Evolutionary conservation across 1,284 basidiomycete species (phyloP), one percentile per base, ranked within the genome.

Genomic region (Neonothopanus nambi): DNA sequence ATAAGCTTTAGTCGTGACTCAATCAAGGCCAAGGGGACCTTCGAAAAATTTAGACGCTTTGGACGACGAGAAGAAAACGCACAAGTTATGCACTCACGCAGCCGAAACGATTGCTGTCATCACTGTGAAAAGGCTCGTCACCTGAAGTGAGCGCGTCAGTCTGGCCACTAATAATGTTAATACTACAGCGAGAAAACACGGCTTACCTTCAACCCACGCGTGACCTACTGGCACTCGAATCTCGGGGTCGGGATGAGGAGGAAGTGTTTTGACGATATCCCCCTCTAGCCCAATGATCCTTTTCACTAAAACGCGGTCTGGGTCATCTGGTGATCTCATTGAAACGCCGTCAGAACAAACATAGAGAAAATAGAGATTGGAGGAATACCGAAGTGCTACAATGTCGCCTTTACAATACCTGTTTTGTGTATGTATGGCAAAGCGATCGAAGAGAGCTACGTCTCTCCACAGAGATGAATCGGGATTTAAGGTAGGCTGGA

Each of bases 401-500:
- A 91, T 75, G 56, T 91, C 87, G n/a, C 81, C 86, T 53, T 80
- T 75, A 20, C 70, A 57, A 60, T 76, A 79, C 13, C 65, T 57
- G 12, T 70, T 68, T 33, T 47, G 51, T 7, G 70, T 65, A 51
- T 67, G 67, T 6, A 82, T 63, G 1, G 77, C 73, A 57, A 74
- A 67, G 8, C 78, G 77, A 66, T 87, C 79, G 61, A 89, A 89
- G 15, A 90, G 54, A 7, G 76, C 85, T 37, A 87, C 64, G 62
- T 91, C 89, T 54, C 75, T 73, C 74, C 73, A 80, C 5, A 59
- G 42, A 8, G 86, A 89, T 6, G 75, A 75, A 61, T 89, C 82
- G 30, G 88, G 89, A 63, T 91, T 91, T 51, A 91, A 73, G 26
- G 86, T 89, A 42, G 89, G 88, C 88, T 91, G 74, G 55, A 48